Conservation (phyloP, 306 rosid species). For the Elaeagnus macrophylla region DNA sequence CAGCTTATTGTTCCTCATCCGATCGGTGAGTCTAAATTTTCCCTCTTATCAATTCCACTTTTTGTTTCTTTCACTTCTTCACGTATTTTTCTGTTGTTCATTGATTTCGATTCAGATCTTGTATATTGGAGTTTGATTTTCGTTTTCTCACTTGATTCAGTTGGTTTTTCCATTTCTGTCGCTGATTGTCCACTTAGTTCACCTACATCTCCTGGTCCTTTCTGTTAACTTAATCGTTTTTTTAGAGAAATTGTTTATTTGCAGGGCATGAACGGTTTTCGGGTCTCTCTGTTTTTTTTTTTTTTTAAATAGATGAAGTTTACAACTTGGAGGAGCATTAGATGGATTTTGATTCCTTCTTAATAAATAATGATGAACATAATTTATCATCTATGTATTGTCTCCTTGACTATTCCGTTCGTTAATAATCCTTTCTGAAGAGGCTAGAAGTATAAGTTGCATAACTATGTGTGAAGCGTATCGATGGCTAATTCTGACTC, state of each 20-base stretch:
- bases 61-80: constrained; percentile 14
- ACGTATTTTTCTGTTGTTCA: constrained; percentile 7
- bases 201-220: constrained; percentile 16
- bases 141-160: constrained; percentile 26
- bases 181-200: constrained; percentile 9
- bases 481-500: no score
- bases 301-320: no score
- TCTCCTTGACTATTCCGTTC: no score
- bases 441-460: background rate
- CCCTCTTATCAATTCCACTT: constrained; percentile 6
- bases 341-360: no score
- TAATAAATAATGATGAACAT: no score
- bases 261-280: background rate
- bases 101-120: constrained; percentile 45
- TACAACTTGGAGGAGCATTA: no score
- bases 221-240: background rate
- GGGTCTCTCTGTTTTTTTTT: no score
- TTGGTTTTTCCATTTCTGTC: constrained; percentile 1
- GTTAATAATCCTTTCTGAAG: background rate
- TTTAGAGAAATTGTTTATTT: background rate
- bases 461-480: no score
- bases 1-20: constrained; percentile 73
- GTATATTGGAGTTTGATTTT: constrained; percentile 15
- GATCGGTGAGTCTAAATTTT: constrained; percentile 78
- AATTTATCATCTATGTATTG: no score